Base-by-base conservation (phyloP, 2,329 filamentous ascomycete species). In the Neurospora crassa region DNA sequence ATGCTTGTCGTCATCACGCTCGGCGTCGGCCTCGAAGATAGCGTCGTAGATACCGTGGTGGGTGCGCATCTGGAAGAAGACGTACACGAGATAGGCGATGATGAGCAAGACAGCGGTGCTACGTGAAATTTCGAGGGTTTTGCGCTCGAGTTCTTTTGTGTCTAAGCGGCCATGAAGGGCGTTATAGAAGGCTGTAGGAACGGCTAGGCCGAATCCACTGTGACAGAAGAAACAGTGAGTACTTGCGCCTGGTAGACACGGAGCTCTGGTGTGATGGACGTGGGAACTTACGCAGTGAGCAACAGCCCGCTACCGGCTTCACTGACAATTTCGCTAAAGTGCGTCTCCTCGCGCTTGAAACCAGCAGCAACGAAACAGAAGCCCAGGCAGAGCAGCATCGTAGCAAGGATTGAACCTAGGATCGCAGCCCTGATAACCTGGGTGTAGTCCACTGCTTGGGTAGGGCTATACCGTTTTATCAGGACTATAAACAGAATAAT, bases 381-480 rank as follows among this genome's bases (percentile, higher is more conserved):
- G 0, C 93, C 93, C 37, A 96, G 81, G 75, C 93, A 96, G 0
- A 96, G 84, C 67, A 96, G 82, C 81, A 96, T 87, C 41, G 93
- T 96, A 14, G 93, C 92, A 42, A 97, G 80, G 67, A 96, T 91
- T 0, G 92, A 95, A 43, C 93, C 93, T 0, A 96, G 82, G 70
- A 96, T 94, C 37, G 93, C 93, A 70, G 92, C 92, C 78, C 93
- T 89, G 76, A 96, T 92, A 75, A 96, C 91, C n/a, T 86, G 84
- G 72, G 91, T 89, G 79, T 83, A 80, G 69, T 83, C 75, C 1
- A 83, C 80, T 12, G 70, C 67, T 1, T 12, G 1, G 0, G 24
- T 8, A 4, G 40, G 47, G 1, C 68, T 53, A 5, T 63, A 63
- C 37, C 74, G 41, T 1, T 79, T 79, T 5, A 96, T 84, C 67